These are phyloP conservation scores for Coemansia umbellata DNA, from an alignment of 192 early-diverging fungal genomes.

Conservation along the genomic window DNA sequence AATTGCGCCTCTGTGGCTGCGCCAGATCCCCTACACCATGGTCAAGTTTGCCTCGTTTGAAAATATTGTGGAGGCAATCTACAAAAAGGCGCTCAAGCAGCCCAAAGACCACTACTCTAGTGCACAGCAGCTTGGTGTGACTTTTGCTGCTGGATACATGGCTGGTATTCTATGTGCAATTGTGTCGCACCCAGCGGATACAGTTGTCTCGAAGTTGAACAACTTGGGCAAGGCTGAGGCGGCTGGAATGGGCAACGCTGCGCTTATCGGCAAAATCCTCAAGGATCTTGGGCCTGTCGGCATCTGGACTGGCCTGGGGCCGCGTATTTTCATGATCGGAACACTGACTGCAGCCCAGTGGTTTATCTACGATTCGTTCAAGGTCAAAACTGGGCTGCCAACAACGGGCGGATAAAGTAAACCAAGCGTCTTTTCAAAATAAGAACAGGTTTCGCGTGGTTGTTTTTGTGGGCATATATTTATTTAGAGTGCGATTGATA, in stretches of 20 bases:
- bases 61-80: conserved; percentile 58
- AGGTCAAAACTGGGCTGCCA: conserved; percentile 57
- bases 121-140: conserved; percentile 61
- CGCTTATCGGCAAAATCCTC: conserved; percentile 12
- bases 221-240: conserved; percentile 25
- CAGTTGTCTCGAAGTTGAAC: conserved; percentile 59
- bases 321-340: conserved; percentile 84
- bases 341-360: conserved; percentile 76
- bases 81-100: conserved; percentile 39
- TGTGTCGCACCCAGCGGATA: conserved; percentile 83
- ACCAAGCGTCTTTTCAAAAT: no score
- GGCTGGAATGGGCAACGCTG: conserved; percentile 11
- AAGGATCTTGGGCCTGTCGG: conserved; percentile 55
- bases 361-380: conserved; percentile 73
- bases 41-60: conserved; percentile 78
- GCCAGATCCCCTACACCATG: conserved; percentile 78
- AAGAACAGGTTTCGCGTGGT: no score
- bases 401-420: conserved; percentile 50
- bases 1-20: conserved; percentile 63
- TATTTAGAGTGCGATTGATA: no score
- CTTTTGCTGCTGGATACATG: conserved; percentile 73
- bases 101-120: conserved; percentile 60
- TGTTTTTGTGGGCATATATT: no score
- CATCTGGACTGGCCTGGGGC: conserved; percentile 69
- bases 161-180: conserved; percentile 77